These are phyloP conservation scores for Naganishia cerealis DNA, from an alignment of 1,284 basidiomycete species.

Conservation along the genomic window DNA sequence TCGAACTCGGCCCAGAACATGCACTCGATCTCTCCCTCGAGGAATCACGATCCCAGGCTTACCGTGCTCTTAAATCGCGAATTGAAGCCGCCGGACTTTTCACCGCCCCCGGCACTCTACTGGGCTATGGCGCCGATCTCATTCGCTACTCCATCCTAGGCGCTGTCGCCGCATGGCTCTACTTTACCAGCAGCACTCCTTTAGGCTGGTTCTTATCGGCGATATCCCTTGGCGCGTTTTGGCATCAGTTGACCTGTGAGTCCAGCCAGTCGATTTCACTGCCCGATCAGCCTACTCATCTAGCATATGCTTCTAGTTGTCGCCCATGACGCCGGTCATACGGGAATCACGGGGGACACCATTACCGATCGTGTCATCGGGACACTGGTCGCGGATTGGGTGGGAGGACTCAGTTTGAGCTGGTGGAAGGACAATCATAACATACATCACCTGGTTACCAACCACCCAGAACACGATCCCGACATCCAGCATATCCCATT, in stretches of 20 bases:
- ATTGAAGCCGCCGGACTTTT: conserved; percentile 81
- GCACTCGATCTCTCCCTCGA: conserved; percentile 63
- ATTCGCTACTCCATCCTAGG: conserved; percentile 72
- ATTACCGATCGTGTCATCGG: conserved; percentile 74
- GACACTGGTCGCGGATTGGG: conserved; percentile 69
- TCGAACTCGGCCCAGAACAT: conserved; percentile 59
- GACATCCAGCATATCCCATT: conserved; percentile 90
- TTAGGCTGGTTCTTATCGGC: conserved; percentile 66
- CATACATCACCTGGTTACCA: conserved; percentile 93
- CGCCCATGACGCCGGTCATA: conserved; percentile 92
- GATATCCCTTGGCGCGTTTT: conserved; percentile 78
- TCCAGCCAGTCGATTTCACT: conserved; percentile 7
- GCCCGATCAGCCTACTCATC: neutral
- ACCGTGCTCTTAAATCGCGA: conserved; percentile 73
- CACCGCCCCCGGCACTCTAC: conserved; percentile 68
- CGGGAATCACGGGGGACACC: conserved; percentile 88
- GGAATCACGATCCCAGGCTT: conserved; percentile 71
- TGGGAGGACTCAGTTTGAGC: conserved; percentile 88
- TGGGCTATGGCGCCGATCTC: conserved; percentile 88
- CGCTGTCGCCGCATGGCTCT: conserved; percentile 64
- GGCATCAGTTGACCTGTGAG: conserved; percentile 81
- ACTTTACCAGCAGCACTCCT: conserved; percentile 55
- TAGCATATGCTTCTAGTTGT: conserved; percentile 57
- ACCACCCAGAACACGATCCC: conserved; percentile 93
- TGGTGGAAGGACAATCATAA: conserved; percentile 99